Conservation (phyloP, 2,329 filamentous ascomycete genomes). For the Aspergillus thermomutatus region DNA sequence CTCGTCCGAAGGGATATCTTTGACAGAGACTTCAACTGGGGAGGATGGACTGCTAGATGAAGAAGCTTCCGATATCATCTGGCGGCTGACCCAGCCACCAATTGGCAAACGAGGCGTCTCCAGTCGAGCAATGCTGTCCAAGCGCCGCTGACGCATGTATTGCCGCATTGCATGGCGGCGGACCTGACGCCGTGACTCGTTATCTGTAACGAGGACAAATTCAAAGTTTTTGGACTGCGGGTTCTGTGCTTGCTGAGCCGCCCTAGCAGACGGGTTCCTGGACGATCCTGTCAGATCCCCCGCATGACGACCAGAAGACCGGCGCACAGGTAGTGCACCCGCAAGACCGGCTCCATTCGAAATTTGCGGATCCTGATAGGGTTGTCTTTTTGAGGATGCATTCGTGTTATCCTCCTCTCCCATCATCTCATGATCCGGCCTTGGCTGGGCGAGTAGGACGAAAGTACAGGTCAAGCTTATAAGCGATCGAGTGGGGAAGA, state of each 20-base stretch:
- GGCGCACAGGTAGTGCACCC: constrained; percentile 3
- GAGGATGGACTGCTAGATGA: constrained; percentile 6
- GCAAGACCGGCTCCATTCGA: constrained; percentile 1
- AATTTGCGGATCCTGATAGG: constrained; percentile 6
- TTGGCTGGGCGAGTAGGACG: constrained; percentile 1
- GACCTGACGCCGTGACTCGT: constrained; percentile 30
- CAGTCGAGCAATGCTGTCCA: constrained; percentile 30
- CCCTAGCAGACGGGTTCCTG: constrained; percentile 4
- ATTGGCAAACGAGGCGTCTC: constrained; percentile 26
- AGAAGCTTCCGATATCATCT: not conserved
- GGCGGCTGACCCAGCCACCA: constrained; percentile 21
- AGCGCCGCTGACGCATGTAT: constrained; percentile 32
- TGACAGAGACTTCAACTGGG: constrained; percentile 8
- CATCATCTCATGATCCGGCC: constrained; percentile 27
- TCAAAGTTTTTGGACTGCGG: constrained; percentile 27
- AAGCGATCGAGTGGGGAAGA: constrained; percentile 10
- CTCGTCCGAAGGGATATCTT: constrained; percentile 3
- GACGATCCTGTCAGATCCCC: constrained; percentile 3
- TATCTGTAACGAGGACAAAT: constrained; percentile 32
- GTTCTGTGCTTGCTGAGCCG: constrained; percentile 4
- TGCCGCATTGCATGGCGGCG: constrained; percentile 36
- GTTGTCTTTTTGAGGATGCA: constrained; percentile 4
- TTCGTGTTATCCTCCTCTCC: constrained; percentile 21
- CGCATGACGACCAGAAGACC: constrained; percentile 8
- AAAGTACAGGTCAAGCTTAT: constrained; percentile 10